Percentiles rank a stretch among this genome's conserved stretches.
Conservation (phyloP, 345 rosid genomes). For the Leavenworthia alabamica region DNA sequence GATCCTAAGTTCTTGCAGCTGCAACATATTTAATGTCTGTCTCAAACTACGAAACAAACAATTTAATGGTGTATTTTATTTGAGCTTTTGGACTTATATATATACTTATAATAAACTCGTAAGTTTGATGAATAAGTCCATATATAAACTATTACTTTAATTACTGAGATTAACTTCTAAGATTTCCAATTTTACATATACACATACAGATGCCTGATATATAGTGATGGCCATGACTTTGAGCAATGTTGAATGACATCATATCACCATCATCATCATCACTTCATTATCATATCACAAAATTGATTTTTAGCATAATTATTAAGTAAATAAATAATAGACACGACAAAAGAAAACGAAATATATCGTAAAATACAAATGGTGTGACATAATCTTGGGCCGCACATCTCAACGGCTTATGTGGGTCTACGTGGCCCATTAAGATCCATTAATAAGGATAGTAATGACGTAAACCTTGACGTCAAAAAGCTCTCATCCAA, state of each 20-base stretch:
- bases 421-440: constrained; percentile 17
- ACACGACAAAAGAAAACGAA: neutral
- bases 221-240: no score
- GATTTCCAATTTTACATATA: constrained; percentile 27
- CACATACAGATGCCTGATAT: no score
- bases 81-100: neutral
- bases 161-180: constrained; percentile 21
- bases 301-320: neutral
- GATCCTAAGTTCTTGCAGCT: constrained; percentile 18
- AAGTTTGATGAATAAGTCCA: constrained; percentile 18
- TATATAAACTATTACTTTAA: neutral
- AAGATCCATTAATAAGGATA: neutral
- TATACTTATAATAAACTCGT: constrained; percentile 18
- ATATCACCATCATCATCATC: no score
- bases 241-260: no score
- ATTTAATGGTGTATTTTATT: constrained; percentile 11
- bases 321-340: neutral
- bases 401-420: constrained; percentile 27
- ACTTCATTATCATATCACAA: no score
- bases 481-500: constrained; percentile 43
- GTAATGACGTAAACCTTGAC: constrained; percentile 28
- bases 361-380: neutral
- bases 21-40: constrained; percentile 20
- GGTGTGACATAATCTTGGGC: neutral
- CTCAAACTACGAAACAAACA: constrained; percentile 28